Conservation (phyloP, 306 rosid genomes). For the Carpinus viminea region DNA sequence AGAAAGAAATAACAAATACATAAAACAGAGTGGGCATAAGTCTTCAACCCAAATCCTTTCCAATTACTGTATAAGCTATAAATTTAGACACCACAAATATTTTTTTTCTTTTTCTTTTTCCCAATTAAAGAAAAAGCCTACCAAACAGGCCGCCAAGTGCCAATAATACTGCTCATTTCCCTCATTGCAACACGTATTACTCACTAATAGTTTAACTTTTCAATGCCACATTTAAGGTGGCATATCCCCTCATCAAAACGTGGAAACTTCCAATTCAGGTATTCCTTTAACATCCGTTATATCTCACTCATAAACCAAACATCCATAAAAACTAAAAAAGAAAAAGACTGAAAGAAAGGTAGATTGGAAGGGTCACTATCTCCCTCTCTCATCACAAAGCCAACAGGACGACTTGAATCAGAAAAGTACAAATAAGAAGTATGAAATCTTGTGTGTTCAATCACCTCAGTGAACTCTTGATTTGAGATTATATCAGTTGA, state of each 20-base stretch:
- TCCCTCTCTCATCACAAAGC: slow-evolving; percentile 2
- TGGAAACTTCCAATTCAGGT: slow-evolving; percentile 7
- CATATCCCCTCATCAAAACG: slow-evolving; percentile 21
- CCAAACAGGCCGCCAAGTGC: not conserved
- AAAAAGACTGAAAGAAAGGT: not conserved
- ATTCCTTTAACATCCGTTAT: not conserved
- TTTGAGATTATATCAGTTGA: slow-evolving; percentile 94
- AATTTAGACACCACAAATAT: slow-evolving; percentile 10
- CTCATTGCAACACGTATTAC: slow-evolving; percentile 9
- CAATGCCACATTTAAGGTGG: slow-evolving; percentile 7
- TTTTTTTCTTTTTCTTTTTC: not conserved
- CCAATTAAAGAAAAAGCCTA: not conserved
- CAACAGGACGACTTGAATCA: not conserved
- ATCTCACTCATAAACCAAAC: slow-evolving; percentile 16
- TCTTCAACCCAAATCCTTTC: slow-evolving; percentile 3
- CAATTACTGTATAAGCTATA: slow-evolving; percentile 11
- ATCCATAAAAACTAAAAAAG: not conserved
- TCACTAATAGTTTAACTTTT: slow-evolving; percentile 8
- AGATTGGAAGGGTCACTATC: not conserved
- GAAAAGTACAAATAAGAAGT: not conserved
- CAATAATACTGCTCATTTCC: slow-evolving; percentile 15
- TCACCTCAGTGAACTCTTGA: slow-evolving; percentile 99
- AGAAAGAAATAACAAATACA: slow-evolving; percentile 13
- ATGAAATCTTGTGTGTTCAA: slow-evolving; percentile 25
- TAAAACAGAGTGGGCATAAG: slow-evolving; percentile 1